A percentile compares a stretch with the other conserved stretches of the same genome.
phyloP scores from a whole-genome alignment of 495 filamentous ascomycete species.

The Chaetomium cochliodes region DNA sequence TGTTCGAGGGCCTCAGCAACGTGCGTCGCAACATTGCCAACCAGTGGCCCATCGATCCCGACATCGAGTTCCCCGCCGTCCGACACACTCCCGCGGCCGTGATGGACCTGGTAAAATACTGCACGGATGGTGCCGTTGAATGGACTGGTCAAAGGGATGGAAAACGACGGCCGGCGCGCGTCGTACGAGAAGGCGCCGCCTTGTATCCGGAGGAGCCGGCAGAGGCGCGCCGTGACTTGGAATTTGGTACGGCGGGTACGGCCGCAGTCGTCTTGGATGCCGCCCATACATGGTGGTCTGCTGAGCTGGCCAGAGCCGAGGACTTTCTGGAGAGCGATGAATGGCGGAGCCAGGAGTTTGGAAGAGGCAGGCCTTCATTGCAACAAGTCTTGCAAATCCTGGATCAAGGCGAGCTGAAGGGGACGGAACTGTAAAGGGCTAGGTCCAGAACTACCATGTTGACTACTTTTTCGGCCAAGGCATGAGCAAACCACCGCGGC shows the following conservation, averaged over 20 bases:
- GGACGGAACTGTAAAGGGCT: not conserved
- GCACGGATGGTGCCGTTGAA: not conserved
- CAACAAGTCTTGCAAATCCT: not conserved
- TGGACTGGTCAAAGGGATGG: not conserved
- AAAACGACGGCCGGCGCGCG: not conserved
- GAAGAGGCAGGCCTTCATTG: not conserved
- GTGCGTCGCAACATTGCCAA: conserved; percentile 1
- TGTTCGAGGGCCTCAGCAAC: not conserved
- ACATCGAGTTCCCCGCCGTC: not conserved
- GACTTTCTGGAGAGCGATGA: not conserved
- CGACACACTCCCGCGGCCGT: not conserved
- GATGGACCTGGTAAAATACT: conserved; percentile 1
- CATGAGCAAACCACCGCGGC: not conserved
- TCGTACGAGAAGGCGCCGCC: not conserved
- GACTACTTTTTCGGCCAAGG: not conserved
- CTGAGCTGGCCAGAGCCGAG: not conserved
- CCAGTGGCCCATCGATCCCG: not conserved
- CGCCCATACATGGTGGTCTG: not conserved
- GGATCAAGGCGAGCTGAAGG: not conserved
- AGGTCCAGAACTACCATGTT: not conserved
- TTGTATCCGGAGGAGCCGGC: not conserved
- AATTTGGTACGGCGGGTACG: not conserved
- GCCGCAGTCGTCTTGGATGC: not conserved
- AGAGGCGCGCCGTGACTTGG: not conserved
- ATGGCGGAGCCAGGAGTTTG: conserved; percentile 1